phyloP scores from a whole-genome alignment of 305 asterid genomes.

The Fraxinus angustifolia region DNA sequence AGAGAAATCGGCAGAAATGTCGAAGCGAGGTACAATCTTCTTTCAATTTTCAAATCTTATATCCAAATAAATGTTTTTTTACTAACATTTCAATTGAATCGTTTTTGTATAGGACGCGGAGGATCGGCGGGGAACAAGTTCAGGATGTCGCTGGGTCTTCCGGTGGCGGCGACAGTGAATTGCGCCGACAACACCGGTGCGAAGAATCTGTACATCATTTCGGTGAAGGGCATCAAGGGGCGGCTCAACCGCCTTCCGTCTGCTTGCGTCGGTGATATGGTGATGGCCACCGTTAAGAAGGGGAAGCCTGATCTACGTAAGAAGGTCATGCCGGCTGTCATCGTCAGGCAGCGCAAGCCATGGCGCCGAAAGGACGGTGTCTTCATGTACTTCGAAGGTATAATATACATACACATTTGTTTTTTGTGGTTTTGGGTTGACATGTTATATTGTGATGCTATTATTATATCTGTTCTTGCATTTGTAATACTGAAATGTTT shows the following conservation, averaged over 20 bases:
- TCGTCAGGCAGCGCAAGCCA: constrained; percentile 67
- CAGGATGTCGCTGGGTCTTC: constrained; percentile 70
- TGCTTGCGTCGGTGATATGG: constrained; percentile 68
- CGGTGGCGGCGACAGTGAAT: constrained; percentile 70
- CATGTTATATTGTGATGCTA: neutral
- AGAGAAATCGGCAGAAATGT: constrained; percentile 36
- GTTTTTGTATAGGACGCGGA: constrained; percentile 51
- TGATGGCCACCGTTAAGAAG: constrained; percentile 67
- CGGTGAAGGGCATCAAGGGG: constrained; percentile 69
- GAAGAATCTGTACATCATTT: constrained; percentile 60
- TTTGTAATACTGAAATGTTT: neutral
- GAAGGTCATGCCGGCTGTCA: constrained; percentile 70
- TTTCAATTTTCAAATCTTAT: neutral
- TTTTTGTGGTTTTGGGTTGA: neutral
- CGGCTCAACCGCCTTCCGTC: constrained; percentile 63
- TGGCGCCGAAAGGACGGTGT: constrained; percentile 85
- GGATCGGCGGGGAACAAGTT: constrained; percentile 75
- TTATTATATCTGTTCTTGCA: neutral
- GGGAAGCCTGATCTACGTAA: constrained; percentile 63
- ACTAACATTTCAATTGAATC: neutral
- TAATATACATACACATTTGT: neutral
- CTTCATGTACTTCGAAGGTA: constrained; percentile 71
- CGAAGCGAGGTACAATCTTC: constrained; percentile 55
- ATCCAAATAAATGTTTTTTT: neutral
- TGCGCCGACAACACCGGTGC: constrained; percentile 75